Conservation (phyloP, 441 rosid genomes). For the Geranium incanum region DNA sequence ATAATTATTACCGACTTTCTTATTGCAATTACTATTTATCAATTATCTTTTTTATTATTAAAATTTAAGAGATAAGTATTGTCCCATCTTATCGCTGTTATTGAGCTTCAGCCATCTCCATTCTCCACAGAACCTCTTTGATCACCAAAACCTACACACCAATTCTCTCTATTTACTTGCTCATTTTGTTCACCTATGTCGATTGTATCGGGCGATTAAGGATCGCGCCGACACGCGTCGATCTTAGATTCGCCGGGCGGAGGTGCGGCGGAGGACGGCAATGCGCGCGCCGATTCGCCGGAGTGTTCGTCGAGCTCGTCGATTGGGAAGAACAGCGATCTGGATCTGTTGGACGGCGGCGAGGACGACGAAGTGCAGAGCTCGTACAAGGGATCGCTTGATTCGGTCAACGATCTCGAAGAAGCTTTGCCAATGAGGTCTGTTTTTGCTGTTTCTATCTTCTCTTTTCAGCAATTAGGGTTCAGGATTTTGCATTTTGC, state of each 20-base stretch:
- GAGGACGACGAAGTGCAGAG: conserved; percentile 64
- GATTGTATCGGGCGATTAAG: background rate
- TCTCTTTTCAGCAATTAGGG: no score
- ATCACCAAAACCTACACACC: no score
- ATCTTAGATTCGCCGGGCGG: background rate
- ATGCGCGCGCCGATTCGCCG: conserved; percentile 29
- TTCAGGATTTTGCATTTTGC: no score
- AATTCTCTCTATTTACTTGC: no score
- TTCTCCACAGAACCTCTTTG: no score
- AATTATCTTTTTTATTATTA: no score
- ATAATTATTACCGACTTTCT: no score
- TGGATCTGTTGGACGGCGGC: conserved; percentile 27
- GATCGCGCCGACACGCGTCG: background rate
- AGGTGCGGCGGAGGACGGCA: conserved; percentile 21
- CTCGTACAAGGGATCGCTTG: conserved; percentile 40
- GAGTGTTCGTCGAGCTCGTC: conserved; percentile 42
- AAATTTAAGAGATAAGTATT: no score
- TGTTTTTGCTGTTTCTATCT: background rate
- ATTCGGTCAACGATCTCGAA: conserved; percentile 57
- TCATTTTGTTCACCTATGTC: background rate
- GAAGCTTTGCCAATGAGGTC: conserved; percentile 62
- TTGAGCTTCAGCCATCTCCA: no score
- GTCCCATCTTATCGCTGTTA: no score
- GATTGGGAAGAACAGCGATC: conserved; percentile 59
- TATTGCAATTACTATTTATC: no score